phyloP scores from a whole-genome alignment of 306 rosid genomes.

The Trifolium repens region DNA sequence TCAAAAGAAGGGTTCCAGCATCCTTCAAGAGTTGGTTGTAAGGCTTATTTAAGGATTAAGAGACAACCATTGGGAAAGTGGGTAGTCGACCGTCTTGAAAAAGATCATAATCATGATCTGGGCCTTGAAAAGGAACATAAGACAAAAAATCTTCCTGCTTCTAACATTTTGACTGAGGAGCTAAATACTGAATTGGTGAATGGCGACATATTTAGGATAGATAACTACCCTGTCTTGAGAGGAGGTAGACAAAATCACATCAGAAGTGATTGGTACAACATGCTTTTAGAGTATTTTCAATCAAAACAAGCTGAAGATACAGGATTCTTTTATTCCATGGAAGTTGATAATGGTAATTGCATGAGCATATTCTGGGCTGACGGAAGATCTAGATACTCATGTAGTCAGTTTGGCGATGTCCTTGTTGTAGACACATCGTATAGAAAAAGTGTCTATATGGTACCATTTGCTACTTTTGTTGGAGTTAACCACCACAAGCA shows the following conservation, averaged over 20 bases:
- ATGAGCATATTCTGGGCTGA: conserved; percentile 98
- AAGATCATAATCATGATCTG: conserved; percentile 85
- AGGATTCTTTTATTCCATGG: conserved; percentile 88
- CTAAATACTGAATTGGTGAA: conserved; percentile 61
- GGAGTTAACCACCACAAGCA: conserved; percentile 96
- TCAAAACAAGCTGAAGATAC: conserved; percentile 87
- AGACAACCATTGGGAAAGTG: conserved; percentile 83
- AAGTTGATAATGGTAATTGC: conserved; percentile 76
- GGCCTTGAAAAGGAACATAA: conserved; percentile 53
- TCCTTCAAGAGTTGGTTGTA: conserved; percentile 96
- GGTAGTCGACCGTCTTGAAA: conserved; percentile 84
- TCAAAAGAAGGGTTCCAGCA: conserved; percentile 96
- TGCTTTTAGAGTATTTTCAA: conserved; percentile 87
- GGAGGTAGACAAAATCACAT: conserved; percentile 79
- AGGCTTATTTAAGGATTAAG: conserved; percentile 89
- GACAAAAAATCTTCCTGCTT: conserved; percentile 53
- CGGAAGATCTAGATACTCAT: conserved; percentile 91
- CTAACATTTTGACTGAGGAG: conserved; percentile 68
- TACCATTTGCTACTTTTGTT: conserved; percentile 85
- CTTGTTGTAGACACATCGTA: conserved; percentile 81
- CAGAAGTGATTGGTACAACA: conserved; percentile 76
- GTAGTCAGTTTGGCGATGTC: conserved; percentile 92
- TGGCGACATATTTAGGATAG: conserved; percentile 64
- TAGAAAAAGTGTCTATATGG: conserved; percentile 70
- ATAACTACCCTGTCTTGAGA: conserved; percentile 54